Evolutionary conservation across 2,329 filamentous ascomycete genomes (phyloP).

Genomic region (Sclerotinia nivalis): DNA sequence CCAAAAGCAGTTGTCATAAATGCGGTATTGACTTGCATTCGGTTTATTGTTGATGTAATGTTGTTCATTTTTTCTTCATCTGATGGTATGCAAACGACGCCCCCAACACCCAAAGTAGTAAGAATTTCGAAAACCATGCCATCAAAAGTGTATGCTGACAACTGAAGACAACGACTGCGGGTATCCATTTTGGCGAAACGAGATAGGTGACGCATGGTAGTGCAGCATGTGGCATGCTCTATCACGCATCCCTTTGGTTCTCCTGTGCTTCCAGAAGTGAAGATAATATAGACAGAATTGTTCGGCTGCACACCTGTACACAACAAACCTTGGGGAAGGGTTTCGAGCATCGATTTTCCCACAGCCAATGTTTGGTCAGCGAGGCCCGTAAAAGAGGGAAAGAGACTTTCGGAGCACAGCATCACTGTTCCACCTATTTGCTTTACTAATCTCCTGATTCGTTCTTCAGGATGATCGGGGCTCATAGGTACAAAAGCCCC

Average conservation of each 20-base stretch:
- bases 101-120: slow-evolving; percentile 29
- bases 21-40: slow-evolving; percentile 29
- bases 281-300: slow-evolving; percentile 28
- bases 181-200: slow-evolving; percentile 10
- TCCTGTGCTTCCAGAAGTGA: slow-evolving; percentile 36
- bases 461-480: slow-evolving; percentile 21
- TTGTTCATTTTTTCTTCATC: slow-evolving; percentile 31
- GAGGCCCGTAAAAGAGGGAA: neutral
- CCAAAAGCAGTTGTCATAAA: slow-evolving; percentile 31
- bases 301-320: neutral
- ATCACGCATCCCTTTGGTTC: slow-evolving; percentile 33
- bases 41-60: slow-evolving; percentile 27
- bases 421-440: slow-evolving; percentile 25
- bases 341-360: slow-evolving; percentile 3
- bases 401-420: slow-evolving; percentile 23
- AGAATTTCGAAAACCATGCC: slow-evolving; percentile 30
- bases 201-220: slow-evolving; percentile 22
- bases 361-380: slow-evolving; percentile 6
- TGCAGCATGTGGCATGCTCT: slow-evolving; percentile 27
- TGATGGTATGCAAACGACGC: slow-evolving; percentile 31
- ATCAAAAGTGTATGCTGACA: slow-evolving; percentile 33
- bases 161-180: slow-evolving; percentile 29
- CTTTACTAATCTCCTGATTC: slow-evolving; percentile 22
- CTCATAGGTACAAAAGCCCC: slow-evolving; percentile 40
- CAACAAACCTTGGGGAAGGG: neutral